Evolutionary conservation across 2,329 filamentous ascomycete species (phyloP).

Genomic region (Sclerotiophoma versabilis): DNA sequence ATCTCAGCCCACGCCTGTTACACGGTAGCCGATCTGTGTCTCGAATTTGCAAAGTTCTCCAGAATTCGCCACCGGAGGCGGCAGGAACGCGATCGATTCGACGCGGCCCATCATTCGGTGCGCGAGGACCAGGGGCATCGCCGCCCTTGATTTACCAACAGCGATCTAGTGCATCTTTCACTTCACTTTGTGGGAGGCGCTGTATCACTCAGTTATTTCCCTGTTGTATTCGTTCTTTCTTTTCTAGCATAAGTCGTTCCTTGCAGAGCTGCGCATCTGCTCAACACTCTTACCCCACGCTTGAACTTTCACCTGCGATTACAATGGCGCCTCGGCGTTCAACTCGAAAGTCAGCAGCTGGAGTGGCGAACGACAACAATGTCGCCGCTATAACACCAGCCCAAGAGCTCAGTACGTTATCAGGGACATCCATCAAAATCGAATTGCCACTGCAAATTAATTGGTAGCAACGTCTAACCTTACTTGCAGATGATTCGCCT

Average conservation of each 20-base stretch:
- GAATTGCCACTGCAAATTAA: neutral
- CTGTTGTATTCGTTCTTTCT: neutral
- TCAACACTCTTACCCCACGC: neutral
- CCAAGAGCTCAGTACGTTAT: conserved; percentile 2
- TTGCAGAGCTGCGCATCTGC: neutral
- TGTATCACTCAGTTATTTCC: neutral
- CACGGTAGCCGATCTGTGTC: conserved; percentile 7
- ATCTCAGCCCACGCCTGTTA: neutral
- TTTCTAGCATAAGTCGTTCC: neutral
- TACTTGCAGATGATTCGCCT: conserved; percentile 5
- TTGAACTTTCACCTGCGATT: neutral
- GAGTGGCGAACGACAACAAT: conserved; percentile 16
- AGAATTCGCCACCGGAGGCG: conserved; percentile 38
- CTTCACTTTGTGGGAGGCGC: conserved; percentile 2
- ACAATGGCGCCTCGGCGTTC: conserved; percentile 37
- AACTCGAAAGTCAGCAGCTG: conserved; percentile 31
- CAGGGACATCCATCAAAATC: neutral
- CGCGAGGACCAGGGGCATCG: conserved; percentile 28
- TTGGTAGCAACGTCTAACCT: neutral
- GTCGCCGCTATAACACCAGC: conserved; percentile 4
- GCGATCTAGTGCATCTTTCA: conserved; percentile 19
- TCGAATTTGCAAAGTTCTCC: conserved; percentile 9
- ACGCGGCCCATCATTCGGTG: conserved; percentile 31
- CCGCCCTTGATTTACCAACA: conserved; percentile 29
- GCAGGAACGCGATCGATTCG: conserved; percentile 34